Evolutionary conservation across 768 basidiomycete species (phyloP).

Genomic region (Suillus ampliporus): DNA sequence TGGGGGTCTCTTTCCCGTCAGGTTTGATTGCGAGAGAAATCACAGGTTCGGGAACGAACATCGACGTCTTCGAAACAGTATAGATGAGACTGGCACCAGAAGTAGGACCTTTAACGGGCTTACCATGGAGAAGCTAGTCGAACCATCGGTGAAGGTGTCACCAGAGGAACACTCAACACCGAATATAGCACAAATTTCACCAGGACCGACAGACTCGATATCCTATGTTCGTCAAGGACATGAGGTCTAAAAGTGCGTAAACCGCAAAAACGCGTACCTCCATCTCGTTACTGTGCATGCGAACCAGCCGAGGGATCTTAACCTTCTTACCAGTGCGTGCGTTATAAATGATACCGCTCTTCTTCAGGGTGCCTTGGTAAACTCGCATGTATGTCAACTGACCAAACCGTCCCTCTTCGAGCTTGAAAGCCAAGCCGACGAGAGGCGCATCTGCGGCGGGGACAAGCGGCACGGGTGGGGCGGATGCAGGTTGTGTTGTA

Average conservation of each 20-base stretch:
- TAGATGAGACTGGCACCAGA: not conserved
- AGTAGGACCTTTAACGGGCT: conserved; percentile 23
- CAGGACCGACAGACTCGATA: conserved; percentile 90
- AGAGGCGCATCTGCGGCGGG: conserved; percentile 89
- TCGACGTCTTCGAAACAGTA: conserved; percentile 71
- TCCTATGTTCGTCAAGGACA: conserved; percentile 56
- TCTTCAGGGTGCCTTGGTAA: conserved; percentile 93
- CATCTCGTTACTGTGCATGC: conserved; percentile 99
- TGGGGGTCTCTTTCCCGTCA: conserved; percentile 89
- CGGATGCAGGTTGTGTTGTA: conserved; percentile 63
- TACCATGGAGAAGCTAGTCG: conserved; percentile 92
- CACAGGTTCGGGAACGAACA: conserved; percentile 99
- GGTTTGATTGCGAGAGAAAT: conserved; percentile 95
- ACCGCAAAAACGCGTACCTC: conserved; percentile 60
- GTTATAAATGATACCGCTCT: conserved; percentile 85
- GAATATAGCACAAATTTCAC: conserved; percentile 99
- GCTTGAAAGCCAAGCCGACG: conserved; percentile 95
- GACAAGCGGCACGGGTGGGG: conserved; percentile 74
- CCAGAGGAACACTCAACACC: conserved; percentile 98
- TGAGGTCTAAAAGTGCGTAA: not conserved
- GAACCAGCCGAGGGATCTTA: conserved; percentile 93
- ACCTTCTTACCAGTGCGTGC: conserved; percentile 95
- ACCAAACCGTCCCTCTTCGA: conserved; percentile 96
- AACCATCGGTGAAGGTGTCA: conserved; percentile 96
- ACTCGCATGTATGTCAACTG: conserved; percentile 98